A percentile compares a stretch with the other conserved stretches of the same genome.
These are phyloP conservation scores for Trapa bicornis DNA, from an alignment of 345 rosid genomes.

Conservation along the genomic window DNA sequence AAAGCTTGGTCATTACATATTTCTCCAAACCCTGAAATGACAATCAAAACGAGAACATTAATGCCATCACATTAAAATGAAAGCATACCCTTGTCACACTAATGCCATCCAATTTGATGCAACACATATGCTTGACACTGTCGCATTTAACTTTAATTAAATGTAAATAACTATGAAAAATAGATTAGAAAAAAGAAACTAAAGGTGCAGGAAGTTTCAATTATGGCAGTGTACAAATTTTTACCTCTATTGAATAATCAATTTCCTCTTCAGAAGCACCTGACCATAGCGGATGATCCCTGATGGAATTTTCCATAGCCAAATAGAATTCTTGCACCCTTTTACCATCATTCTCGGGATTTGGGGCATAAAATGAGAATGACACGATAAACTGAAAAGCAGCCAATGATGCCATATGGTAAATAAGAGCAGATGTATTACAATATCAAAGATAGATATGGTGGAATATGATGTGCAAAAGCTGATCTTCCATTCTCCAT, in stretches of 20 bases:
- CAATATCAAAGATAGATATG: background rate
- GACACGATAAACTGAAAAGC: constrained; percentile 45
- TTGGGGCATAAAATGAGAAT: constrained; percentile 31
- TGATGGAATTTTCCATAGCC: constrained; percentile 37
- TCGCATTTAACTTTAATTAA: too few relatives aligned
- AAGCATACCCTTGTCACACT: background rate
- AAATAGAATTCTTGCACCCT: constrained; percentile 38
- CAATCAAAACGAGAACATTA: background rate
- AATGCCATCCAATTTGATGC: too few relatives aligned
- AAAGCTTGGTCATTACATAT: constrained; percentile 44
- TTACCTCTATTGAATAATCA: constrained; percentile 24
- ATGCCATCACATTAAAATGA: background rate
- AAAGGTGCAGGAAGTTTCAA: too few relatives aligned
- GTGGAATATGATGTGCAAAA: background rate
- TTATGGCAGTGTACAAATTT: background rate
- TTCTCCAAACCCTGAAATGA: constrained; percentile 43
- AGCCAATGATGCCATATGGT: background rate
- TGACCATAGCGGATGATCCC: constrained; percentile 41
- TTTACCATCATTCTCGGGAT: constrained; percentile 41
- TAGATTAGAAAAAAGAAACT: background rate
- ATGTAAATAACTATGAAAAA: background rate
- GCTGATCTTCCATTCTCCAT: too few relatives aligned
- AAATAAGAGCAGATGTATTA: background rate
- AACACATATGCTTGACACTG: too few relatives aligned
- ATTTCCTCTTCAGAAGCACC: constrained; percentile 30